Evolutionary conservation across 2,329 filamentous ascomycete genomes (phyloP), one percentile per base, ranked within the genome.

Genomic region (Dactylonectria macrodidyma): DNA sequence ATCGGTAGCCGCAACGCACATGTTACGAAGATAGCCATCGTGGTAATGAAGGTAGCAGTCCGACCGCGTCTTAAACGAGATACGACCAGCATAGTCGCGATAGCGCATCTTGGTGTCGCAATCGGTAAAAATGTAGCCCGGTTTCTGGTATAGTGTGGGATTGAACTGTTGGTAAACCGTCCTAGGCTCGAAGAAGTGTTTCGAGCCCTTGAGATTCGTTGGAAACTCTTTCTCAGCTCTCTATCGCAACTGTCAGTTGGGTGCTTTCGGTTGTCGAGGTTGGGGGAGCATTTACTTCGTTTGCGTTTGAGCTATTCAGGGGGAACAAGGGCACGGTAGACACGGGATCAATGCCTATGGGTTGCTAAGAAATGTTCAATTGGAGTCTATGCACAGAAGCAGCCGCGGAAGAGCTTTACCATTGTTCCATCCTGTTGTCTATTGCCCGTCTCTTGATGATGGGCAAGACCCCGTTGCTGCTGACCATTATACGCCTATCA

Each of bases 321-420:
- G n/a, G n/a, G n/a, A n/a, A n/a, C n/a, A n/a, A n/a, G n/a, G n/a
- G n/a, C n/a, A n/a, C n/a, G n/a, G n/a, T n/a, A n/a, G n/a, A n/a
- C n/a, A n/a, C n/a, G n/a, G n/a, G n/a, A n/a, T 57, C 46, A 55
- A 59, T 59, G 22, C 59, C 67, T 68, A 72, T 73, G 62, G 68
- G 48, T 62, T 75, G 70, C 73, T 75, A 63, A 67, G 59, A 75
- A 59, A 54, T 26, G 52, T 69, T 73, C 72, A 71, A 76, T 73
- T 75, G 68, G 69, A 69, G 38, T n/a, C 72, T 76, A 75, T 50
- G 66, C 70, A 72, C 73, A 75, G 56, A 75, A 73, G 58, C 73
- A 75, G 58, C 73, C 73, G 22, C 72, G 72, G 71, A 75, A 76
- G 67, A 75, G 67, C 72, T 75, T 75, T 75, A 75, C 73, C 73